phyloP scores from a whole-genome alignment of 495 filamentous ascomycete species.

The Choiromyces venosus region DNA sequence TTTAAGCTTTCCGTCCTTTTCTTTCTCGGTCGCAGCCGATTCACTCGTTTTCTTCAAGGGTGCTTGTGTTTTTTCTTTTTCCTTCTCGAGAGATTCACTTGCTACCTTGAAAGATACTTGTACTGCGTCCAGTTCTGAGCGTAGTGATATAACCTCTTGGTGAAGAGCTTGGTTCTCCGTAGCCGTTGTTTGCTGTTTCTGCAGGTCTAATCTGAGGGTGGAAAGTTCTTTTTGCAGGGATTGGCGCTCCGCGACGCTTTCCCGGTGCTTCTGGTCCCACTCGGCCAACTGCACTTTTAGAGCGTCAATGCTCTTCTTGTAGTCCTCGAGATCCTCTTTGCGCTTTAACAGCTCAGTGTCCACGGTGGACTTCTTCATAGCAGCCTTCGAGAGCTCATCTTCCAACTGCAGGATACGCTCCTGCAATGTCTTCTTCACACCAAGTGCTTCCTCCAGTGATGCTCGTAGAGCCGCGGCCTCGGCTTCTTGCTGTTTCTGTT shows the following conservation, averaged over 20 bases:
- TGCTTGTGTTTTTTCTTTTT: slow-evolving; percentile 43
- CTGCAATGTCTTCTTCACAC: slow-evolving; percentile 68
- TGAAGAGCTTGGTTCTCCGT: slow-evolving; percentile 25
- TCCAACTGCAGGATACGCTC: slow-evolving; percentile 46
- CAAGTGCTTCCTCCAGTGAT: slow-evolving; percentile 55
- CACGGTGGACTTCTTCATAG: slow-evolving; percentile 3
- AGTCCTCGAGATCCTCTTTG: slow-evolving; percentile 23
- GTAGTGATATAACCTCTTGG: slow-evolving; percentile 7
- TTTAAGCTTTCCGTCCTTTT: slow-evolving; percentile 48
- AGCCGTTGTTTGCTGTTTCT: slow-evolving; percentile 13
- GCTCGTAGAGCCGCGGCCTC: slow-evolving; percentile 52
- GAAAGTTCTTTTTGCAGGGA: slow-evolving; percentile 22
- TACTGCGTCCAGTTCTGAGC: slow-evolving; percentile 29
- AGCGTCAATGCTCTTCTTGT: slow-evolving; percentile 24
- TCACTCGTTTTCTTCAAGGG: slow-evolving; percentile 39
- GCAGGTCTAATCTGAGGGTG: slow-evolving; percentile 7
- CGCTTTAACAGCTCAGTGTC: slow-evolving; percentile 29
- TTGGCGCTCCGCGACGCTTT: slow-evolving; percentile 36
- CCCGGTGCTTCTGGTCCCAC: slow-evolving; percentile 42
- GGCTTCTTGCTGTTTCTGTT: slow-evolving; percentile 9
- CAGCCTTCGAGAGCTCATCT: slow-evolving; percentile 43
- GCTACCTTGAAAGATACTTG: too few relatives aligned
- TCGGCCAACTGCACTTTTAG: slow-evolving; percentile 6
- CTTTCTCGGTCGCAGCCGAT: slow-evolving; percentile 46
- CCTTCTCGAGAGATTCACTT: too few relatives aligned